Conservation (phyloP, 306 rosid genomes). For the Lathyrus aphaca region DNA sequence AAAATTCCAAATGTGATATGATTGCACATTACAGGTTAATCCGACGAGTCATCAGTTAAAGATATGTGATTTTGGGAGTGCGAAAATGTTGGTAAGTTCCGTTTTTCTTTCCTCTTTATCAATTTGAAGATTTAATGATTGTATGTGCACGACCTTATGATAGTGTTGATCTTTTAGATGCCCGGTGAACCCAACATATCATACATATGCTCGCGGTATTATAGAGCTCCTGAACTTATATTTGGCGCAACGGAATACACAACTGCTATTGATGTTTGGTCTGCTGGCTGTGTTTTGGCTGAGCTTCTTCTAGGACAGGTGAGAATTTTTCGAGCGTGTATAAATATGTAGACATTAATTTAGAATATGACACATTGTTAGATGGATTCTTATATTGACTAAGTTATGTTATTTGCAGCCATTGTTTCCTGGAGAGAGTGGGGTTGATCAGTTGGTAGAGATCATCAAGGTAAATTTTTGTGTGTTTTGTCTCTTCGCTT, state of each 20-base stretch:
- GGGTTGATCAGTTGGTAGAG: conserved; percentile 97
- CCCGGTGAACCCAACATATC: conserved; percentile 99
- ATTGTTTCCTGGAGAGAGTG: conserved; percentile 95
- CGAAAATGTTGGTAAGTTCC: conserved; percentile 86
- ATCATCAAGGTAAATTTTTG: conserved; percentile 72
- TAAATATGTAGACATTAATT: neutral
- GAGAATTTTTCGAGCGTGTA: conserved; percentile 1
- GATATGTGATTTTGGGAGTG: conserved; percentile 97
- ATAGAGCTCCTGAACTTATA: conserved; percentile 97
- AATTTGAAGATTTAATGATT: conserved; percentile 17
- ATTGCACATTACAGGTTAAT: conserved; percentile 64
- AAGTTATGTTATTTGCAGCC: conserved; percentile 65
- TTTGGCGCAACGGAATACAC: conserved; percentile 97
- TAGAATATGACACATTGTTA: conserved; percentile 1
- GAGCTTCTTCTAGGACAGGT: conserved; percentile 98
- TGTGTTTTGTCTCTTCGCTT: neutral
- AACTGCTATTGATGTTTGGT: conserved; percentile 95
- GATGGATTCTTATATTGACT: conserved; percentile 38
- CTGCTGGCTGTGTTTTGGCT: conserved; percentile 90
- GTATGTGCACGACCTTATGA: conserved; percentile 28
- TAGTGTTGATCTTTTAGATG: conserved; percentile 54
- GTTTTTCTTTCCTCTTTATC: neutral
- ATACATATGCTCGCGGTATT: conserved; percentile 92
- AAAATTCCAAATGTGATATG: neutral
- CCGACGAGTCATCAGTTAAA: conserved; percentile 84